phyloP scores from a whole-genome alignment of 139 green algal species.

The Tetraselmis striata region DNA sequence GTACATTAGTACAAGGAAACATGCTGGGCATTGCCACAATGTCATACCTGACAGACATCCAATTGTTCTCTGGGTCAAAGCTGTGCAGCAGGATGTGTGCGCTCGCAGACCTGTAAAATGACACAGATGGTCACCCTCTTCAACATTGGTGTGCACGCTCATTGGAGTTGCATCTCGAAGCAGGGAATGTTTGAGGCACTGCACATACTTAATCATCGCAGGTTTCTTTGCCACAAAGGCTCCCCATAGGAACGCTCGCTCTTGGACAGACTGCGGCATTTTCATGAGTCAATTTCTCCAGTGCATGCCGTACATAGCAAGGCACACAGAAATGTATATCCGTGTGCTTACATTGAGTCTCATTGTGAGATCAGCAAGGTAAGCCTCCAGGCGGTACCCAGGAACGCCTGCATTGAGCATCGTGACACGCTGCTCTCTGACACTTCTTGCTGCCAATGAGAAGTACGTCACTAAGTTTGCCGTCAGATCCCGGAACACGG shows the following conservation, averaged over 20 bases:
- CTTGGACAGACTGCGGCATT: not conserved
- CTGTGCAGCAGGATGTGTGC: not conserved
- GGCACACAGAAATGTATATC: too few relatives aligned
- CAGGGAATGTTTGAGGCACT: too few relatives aligned
- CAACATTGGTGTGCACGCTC: too few relatives aligned
- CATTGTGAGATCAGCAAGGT: not conserved
- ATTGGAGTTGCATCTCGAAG: too few relatives aligned
- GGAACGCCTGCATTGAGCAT: not conserved
- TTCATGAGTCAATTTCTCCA: too few relatives aligned
- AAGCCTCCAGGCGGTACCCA: not conserved
- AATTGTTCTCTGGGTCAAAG: not conserved
- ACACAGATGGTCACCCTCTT: too few relatives aligned
- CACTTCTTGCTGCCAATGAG: not conserved
- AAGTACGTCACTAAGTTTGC: not conserved
- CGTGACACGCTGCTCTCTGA: not conserved
- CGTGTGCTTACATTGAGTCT: not conserved
- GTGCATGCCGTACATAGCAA: too few relatives aligned
- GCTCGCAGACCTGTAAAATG: not conserved
- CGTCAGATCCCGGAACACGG: not conserved
- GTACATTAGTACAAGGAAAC: too few relatives aligned
- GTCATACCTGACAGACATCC: not conserved
- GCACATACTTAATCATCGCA: not conserved
- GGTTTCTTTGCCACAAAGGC: not conserved
- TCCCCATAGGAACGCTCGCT: not conserved
- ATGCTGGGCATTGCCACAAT: too few relatives aligned